Conservation (phyloP, 1,284 basidiomycete species). For the Apiotrichum gamsii region DNA sequence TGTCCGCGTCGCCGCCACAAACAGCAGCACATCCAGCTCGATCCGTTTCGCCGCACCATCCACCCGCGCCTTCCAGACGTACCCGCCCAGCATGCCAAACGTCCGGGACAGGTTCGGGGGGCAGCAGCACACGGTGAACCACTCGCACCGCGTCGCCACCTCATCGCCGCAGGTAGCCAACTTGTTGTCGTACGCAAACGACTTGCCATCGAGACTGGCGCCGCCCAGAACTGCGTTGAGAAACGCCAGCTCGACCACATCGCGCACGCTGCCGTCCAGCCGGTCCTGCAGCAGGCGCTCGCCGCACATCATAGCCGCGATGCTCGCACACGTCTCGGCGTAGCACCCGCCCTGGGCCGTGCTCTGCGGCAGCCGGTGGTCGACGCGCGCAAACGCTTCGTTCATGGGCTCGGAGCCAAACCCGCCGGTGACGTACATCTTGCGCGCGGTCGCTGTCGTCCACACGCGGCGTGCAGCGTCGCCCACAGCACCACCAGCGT, state of each 20-base stretch:
- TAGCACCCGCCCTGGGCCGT: constrained; percentile 36
- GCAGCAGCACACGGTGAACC: constrained; percentile 40
- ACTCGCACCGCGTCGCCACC: constrained; percentile 24
- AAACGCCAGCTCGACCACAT: constrained; percentile 29
- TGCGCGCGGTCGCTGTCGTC: constrained; percentile 18
- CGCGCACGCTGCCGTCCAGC: constrained; percentile 24
- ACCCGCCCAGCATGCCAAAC: constrained; percentile 36
- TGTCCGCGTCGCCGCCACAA: constrained; percentile 22
- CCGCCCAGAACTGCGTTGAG: constrained; percentile 33
- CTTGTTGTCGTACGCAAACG: constrained; percentile 35
- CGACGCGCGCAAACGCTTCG: constrained; percentile 26
- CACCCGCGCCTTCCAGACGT: constrained; percentile 25
- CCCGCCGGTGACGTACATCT: constrained; percentile 37
- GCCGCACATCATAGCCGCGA: constrained; percentile 35
- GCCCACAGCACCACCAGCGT: constrained; percentile 24
- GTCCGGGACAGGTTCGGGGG: constrained; percentile 34
- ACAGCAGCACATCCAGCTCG: constrained; percentile 25
- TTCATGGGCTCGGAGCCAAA: constrained; percentile 30
- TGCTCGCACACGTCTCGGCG: constrained; percentile 35
- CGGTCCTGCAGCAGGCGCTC: constrained; percentile 27
- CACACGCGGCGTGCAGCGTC: constrained; percentile 24
- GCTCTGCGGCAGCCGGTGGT: constrained; percentile 27
- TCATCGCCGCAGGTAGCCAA: constrained; percentile 32
- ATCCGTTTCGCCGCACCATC: constrained; percentile 16
- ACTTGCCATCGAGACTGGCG: constrained; percentile 27